Evolutionary conservation across 2,329 filamentous ascomycete species (phyloP), one percentile per base, ranked within the genome.

Genomic region (Ceratocystis eucalypticola): DNA sequence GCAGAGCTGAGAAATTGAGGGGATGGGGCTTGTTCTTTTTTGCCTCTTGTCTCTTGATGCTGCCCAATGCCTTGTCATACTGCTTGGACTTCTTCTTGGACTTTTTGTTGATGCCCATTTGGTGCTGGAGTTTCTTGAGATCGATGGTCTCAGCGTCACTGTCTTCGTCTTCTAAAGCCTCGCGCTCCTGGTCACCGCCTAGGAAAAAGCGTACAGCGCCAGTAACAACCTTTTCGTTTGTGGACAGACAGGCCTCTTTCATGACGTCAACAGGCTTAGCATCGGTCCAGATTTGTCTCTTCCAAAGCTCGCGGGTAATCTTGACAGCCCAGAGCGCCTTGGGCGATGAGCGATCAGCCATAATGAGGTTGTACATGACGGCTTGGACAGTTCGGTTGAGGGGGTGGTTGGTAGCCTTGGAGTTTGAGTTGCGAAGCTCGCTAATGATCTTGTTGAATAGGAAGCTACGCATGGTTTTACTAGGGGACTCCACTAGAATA

Each of bases 321-420:
- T 96, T 96, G 69, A 96, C 91, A 2, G 94, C 91, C 94, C 94
- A 99, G 62, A 99, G 81, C 3, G 89, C 91, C 72, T 96, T 94
- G 0, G 89, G 82, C 0, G 91, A 95, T 7, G 88, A 81, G 53
- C 88, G 85, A 74, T 99, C 93, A 2, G 88, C 89, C 17, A 89
- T 90, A 57, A 97, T 84, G 28, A 97, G 81, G 75, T 96, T 96
- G 79, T 91, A 96, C 33, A 97, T 84, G 12, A 95, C 90, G 2
- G 89, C 95, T 76, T 99, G 94, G 68, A 97, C 88, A 2, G 89
- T 94, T 65, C 89, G 85, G 76, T 99, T 99, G 65, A 99, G 83
- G 66, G 87, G 89, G 77, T 99, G 94, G 73, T 99, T 96, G 66
- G 85, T 93, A 8, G 86, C 77, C 76, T 94, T 96, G 1, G 86